Evolutionary conservation across 495 filamentous ascomycete species (phyloP).

Genomic region (Penicillium argentinense): DNA sequence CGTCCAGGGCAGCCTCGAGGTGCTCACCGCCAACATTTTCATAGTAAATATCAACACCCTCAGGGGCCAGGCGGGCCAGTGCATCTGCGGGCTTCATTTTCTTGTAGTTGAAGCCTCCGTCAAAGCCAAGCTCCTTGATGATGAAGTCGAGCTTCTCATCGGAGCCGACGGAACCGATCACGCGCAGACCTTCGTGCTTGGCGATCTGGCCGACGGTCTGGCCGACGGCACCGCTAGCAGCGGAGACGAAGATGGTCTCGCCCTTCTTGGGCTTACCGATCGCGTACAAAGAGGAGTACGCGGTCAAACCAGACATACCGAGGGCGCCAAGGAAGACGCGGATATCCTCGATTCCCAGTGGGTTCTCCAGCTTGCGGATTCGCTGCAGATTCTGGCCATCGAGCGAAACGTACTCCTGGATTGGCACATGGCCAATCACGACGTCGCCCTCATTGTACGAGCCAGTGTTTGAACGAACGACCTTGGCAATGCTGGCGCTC

Average conservation of each 20-base stretch:
- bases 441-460: conserved; percentile 66
- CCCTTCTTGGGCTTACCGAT: conserved; percentile 85
- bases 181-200: conserved; percentile 81
- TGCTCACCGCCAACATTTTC: conserved; percentile 96
- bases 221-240: conserved; percentile 81
- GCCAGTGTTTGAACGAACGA: conserved; percentile 63
- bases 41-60: conserved; percentile 92
- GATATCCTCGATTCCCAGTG: conserved; percentile 43
- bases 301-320: conserved; percentile 87
- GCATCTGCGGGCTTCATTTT: conserved; percentile 68
- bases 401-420: conserved; percentile 58
- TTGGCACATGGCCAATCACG: conserved; percentile 55
- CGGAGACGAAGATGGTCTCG: conserved; percentile 83
- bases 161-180: conserved; percentile 75
- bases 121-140: conserved; percentile 63
- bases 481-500: conserved; percentile 58
- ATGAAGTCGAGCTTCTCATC: conserved; percentile 70
- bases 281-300: conserved; percentile 75
- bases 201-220: conserved; percentile 82
- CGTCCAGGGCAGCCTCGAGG: conserved; percentile 71
- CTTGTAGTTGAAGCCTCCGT: conserved; percentile 77
- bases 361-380: conserved; percentile 41
- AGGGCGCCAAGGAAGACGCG: conserved; percentile 65
- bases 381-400: conserved; percentile 27
- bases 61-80: conserved; percentile 68